phyloP scores from a whole-genome alignment of 306 rosid species.

The Lupinus albus region DNA sequence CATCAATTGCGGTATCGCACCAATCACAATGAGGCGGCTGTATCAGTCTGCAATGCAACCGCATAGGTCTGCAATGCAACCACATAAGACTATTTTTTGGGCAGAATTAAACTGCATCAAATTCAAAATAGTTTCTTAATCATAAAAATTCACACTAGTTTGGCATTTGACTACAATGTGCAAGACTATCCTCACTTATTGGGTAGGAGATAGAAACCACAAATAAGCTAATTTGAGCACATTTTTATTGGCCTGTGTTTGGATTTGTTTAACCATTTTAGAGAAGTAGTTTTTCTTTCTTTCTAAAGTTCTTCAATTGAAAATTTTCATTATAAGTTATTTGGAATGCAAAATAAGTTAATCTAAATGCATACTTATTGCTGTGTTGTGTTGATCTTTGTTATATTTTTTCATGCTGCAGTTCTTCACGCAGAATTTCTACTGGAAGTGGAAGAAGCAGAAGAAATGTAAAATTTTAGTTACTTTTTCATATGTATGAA shows the following conservation, averaged over 20 bases:
- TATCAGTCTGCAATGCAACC: too few relatives aligned
- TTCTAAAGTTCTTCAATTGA: not conserved
- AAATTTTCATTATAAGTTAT: not conserved
- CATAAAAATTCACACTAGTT: too few relatives aligned
- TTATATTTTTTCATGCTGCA: constrained; percentile 34
- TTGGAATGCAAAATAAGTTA: not conserved
- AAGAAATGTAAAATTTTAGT: constrained; percentile 69
- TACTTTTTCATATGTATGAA: not conserved
- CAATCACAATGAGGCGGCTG: too few relatives aligned
- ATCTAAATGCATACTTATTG: not conserved
- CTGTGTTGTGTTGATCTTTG: constrained; percentile 37
- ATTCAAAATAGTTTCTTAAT: too few relatives aligned
- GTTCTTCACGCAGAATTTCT: constrained; percentile 69
- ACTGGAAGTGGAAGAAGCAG: constrained; percentile 71
- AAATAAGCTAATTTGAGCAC: not conserved
- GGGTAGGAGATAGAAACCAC: too few relatives aligned
- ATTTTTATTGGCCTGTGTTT: not conserved
- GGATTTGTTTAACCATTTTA: not conserved
- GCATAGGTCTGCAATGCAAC: too few relatives aligned
- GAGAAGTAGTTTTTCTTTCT: not conserved
- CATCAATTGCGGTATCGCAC: too few relatives aligned
- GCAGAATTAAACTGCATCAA: too few relatives aligned
- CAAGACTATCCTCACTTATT: too few relatives aligned
- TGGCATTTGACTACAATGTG: too few relatives aligned
- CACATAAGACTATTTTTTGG: too few relatives aligned